Percentiles rank a stretch among this genome's conserved stretches.
Evolutionary conservation across 345 rosid species (phyloP).

Genomic region (Populus davidiana): DNA sequence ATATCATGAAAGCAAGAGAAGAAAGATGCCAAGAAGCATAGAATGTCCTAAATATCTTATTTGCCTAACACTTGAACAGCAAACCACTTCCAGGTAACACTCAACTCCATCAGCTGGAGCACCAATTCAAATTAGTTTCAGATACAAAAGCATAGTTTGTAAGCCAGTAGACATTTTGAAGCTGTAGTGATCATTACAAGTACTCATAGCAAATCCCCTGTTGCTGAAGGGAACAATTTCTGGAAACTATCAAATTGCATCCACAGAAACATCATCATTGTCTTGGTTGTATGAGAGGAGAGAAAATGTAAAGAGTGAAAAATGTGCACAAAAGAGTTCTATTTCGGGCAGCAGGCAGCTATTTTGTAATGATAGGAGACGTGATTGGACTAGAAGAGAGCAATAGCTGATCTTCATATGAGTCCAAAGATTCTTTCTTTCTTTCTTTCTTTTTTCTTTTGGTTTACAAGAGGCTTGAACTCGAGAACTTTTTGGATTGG

Average conservation of each 20-base stretch:
- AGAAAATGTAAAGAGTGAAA: not conserved
- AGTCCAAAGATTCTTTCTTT: no score
- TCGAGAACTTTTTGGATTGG: no score
- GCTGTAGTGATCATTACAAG: not conserved
- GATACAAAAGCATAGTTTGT: not conserved
- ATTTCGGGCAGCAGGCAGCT: not conserved
- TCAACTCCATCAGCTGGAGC: no score
- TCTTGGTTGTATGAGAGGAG: not conserved
- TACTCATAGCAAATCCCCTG: not conserved
- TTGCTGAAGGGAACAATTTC: not conserved
- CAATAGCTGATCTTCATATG: no score
- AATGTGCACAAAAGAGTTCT: no score
- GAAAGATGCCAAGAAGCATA: not conserved
- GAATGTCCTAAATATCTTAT: not conserved
- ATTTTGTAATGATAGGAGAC: not conserved
- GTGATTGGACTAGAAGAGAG: not conserved
- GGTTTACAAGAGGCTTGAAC: no score
- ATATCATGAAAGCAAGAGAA: constrained; percentile 9
- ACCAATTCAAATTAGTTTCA: not conserved
- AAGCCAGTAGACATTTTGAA: not conserved
- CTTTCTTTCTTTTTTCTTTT: no score
- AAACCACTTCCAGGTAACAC: not conserved
- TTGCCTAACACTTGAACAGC: not conserved
- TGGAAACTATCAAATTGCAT: not conserved
- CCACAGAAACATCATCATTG: not conserved